Base-by-base conservation (phyloP, 768 basidiomycete species). In the Vishniacozyma victoriae region DNA sequence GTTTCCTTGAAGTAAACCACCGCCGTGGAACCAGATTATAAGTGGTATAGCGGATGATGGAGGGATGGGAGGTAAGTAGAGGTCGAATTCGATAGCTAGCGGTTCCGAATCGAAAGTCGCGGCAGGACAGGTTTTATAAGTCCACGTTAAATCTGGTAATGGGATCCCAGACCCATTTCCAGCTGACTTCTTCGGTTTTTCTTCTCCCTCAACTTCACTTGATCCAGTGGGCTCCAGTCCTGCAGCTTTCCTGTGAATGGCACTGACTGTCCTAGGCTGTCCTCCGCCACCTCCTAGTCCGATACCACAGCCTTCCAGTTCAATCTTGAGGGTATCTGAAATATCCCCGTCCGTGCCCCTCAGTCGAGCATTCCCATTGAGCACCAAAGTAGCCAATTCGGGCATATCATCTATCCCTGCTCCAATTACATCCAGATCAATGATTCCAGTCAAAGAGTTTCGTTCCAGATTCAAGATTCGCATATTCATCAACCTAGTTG, bases 1-100 rank as follows among this genome's bases (percentile, higher is more conserved):
- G 54, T 65, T 67, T 1, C 67, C 67, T 50, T 69, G 67, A 13
- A 69, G 43, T 1, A 69, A 57, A 7, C 64, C 67, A 24, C 67
- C 67, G 18, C 67, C 67, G 40, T 69, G 67, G 52, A 67, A 69
- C 67, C 67, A 69, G 16, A 69, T 55, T 7, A 69, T 55, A 5
- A 69, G 39, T 0, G 67, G 56, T 9, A n/a, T n/a, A n/a, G 29
- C 9, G n/a, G 9, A 9, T 6, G 46, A 35, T 12, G 36, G 20
- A 12, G 19, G 27, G 3, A 49, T 39, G 1, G 44, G 16, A 20
- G 67, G 67, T n/a, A 69, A 54, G 43, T 67, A 69, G 11, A 69
- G 41, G 44, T 69, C 67, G n/a, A 67, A 46, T 27, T 64, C 62
- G 48, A 69, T 50, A 18, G 52, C 36, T 5, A 69, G 49, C 18